A percentile compares a stretch with the other conserved stretches of the same genome.
phyloP scores from a whole-genome alignment of 352 stramenopile genomes.

The Phytophthora parvispora region DNA sequence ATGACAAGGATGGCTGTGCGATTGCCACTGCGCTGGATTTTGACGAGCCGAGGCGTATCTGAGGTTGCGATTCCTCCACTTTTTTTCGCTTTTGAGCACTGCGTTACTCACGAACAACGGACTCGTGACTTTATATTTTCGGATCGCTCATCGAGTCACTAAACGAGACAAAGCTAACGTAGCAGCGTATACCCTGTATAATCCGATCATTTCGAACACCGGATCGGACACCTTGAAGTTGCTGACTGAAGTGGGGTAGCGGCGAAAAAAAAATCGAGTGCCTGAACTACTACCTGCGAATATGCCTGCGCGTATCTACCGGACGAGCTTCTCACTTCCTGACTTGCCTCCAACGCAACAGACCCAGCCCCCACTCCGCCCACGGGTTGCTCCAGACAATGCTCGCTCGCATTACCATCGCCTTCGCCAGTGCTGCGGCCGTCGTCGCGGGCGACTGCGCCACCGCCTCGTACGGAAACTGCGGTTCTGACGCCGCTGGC shows the following conservation, averaged over 20 bases:
- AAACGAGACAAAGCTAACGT: no score
- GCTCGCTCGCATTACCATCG: constrained; percentile 20
- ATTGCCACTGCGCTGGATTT: neutral
- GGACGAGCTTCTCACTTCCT: constrained; percentile 12
- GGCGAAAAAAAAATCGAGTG: no score
- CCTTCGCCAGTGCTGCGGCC: constrained; percentile 1
- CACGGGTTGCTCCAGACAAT: constrained; percentile 26
- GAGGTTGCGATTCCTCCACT: no score
- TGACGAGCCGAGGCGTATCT: no score
- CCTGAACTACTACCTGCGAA: no score
- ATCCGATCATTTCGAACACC: neutral
- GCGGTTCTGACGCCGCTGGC: constrained; percentile 12
- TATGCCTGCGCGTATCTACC: no score
- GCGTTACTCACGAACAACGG: no score
- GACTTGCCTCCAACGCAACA: constrained; percentile 15
- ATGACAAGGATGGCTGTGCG: neutral
- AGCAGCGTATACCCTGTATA: neutral
- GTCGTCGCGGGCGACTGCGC: neutral
- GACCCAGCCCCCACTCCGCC: constrained; percentile 3
- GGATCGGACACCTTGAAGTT: neutral
- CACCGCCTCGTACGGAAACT: constrained; percentile 3
- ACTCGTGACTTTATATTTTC: neutral
- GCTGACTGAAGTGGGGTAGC: neutral
- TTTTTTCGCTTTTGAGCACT: no score
- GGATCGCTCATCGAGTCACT: no score